Evolutionary conservation across 768 basidiomycete species (phyloP).

Genomic region (Lactarius sanguifluus): DNA sequence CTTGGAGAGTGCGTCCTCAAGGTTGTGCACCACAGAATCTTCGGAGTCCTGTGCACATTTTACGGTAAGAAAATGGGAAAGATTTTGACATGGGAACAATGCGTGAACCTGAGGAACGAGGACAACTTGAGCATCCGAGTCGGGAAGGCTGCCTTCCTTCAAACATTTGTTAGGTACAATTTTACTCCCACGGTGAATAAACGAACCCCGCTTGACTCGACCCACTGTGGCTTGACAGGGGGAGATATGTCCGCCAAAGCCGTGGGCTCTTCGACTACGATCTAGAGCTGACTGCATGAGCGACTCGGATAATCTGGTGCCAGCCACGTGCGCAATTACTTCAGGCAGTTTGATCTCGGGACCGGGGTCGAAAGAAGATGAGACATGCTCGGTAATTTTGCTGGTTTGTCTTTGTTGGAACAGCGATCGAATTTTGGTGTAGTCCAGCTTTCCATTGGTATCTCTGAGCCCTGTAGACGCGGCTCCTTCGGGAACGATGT

Average conservation of each 20-base stretch:
- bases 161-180: neutral
- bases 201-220: conserved; percentile 2
- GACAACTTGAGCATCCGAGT: neutral
- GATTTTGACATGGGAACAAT: neutral
- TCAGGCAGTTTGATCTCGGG: conserved; percentile 3
- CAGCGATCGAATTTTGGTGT: conserved; percentile 26
- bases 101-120: conserved; percentile 9
- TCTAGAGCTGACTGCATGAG: conserved; percentile 10
- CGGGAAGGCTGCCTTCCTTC: conserved; percentile 7
- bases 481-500: conserved; percentile 17
- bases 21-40: conserved; percentile 15
- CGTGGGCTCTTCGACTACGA: conserved; percentile 25
- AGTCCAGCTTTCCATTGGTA: conserved; percentile 26
- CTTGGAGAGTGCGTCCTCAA: conserved; percentile 21
- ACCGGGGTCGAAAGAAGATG: neutral
- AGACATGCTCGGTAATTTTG: neutral
- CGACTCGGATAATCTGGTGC: neutral
- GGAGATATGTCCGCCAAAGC: conserved; percentile 1
- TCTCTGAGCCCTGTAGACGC: conserved; percentile 25
- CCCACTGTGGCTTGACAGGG: neutral
- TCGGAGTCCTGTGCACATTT: neutral
- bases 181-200: neutral
- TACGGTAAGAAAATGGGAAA: conserved; percentile 1
- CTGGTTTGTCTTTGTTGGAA: conserved; percentile 19
- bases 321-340: conserved; percentile 2